phyloP scores from a whole-genome alignment of 768 basidiomycete species.

The Boletellus ananas region DNA sequence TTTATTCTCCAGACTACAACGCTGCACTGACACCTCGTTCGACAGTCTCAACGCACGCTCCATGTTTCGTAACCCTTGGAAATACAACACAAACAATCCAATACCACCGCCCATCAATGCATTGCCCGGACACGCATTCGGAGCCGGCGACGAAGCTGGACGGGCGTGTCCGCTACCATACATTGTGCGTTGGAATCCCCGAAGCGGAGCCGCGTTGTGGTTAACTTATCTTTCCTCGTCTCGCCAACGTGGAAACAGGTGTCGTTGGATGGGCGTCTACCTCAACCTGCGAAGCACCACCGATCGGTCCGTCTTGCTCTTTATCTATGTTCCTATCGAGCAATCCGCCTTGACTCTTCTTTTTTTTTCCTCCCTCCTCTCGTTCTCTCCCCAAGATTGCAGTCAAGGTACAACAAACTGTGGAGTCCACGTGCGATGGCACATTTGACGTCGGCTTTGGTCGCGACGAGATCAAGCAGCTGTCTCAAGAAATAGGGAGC shows the following conservation, averaged over 20 bases:
- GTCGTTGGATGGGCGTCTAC: conserved; percentile 1
- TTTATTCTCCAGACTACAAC: not conserved
- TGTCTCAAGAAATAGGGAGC: no score
- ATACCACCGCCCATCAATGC: conserved; percentile 7
- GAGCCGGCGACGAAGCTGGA: not conserved
- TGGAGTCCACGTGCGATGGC: conserved; percentile 19
- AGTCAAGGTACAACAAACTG: conserved; percentile 16
- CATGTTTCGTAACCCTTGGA: conserved; percentile 4
- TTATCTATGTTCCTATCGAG: not conserved
- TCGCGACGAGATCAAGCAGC: not conserved
- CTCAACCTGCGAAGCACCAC: not conserved
- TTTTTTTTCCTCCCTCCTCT: not conserved
- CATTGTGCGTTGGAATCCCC: conserved; percentile 1
- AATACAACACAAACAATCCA: not conserved
- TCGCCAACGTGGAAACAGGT: not conserved
- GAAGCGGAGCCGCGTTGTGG: not conserved
- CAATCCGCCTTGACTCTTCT: not conserved
- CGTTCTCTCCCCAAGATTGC: conserved; percentile 7
- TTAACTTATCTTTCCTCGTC: not conserved
- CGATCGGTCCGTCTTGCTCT: conserved; percentile 12
- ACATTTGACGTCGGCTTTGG: conserved; percentile 5
- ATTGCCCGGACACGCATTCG: not conserved
- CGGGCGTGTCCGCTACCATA: not conserved
- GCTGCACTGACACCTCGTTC: not conserved
- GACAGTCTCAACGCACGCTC: conserved; percentile 21